Evolutionary conservation across 257 asterid species (phyloP).

Genomic region (Solanum clarkiae): DNA sequence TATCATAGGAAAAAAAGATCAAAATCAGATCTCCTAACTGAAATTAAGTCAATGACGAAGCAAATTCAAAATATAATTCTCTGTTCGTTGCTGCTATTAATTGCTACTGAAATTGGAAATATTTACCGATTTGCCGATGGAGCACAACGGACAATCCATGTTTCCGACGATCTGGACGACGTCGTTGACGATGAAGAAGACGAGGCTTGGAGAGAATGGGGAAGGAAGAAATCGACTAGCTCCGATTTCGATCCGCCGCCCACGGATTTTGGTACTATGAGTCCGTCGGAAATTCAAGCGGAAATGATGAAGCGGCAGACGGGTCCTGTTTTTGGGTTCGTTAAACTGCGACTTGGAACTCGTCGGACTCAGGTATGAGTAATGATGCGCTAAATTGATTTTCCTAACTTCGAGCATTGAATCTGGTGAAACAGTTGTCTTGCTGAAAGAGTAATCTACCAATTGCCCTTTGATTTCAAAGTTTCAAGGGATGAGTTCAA

Average conservation of each 20-base stretch:
- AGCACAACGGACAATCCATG: slow-evolving; percentile 51
- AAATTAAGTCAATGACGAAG: not conserved
- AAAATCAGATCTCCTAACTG: not conserved
- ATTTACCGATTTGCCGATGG: slow-evolving; percentile 18
- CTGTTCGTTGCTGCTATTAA: slow-evolving; percentile 7
- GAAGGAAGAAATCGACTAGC: slow-evolving; percentile 26
- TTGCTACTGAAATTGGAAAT: slow-evolving; percentile 16
- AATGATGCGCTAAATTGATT: not conserved
- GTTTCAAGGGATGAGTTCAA: not conserved
- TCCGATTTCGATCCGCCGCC: slow-evolving; percentile 81
- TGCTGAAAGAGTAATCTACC: not conserved
- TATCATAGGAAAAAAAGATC: too few relatives aligned
- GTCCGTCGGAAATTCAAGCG: slow-evolving; percentile 38
- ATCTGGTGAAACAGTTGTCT: not conserved
- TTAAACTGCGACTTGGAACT: slow-evolving; percentile 69
- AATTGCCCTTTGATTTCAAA: not conserved
- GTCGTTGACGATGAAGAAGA: slow-evolving; percentile 90
- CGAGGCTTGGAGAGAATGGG: slow-evolving; percentile 87
- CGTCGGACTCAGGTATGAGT: slow-evolving; percentile 46
- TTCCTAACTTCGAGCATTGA: not conserved
- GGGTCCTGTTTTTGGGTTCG: slow-evolving; percentile 89
- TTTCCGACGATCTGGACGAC: slow-evolving; percentile 79
- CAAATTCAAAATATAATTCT: not conserved
- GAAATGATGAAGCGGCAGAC: slow-evolving; percentile 60
- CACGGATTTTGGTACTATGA: slow-evolving; percentile 39